Conservation (phyloP, 371 early-diverging fungal species). For the Mortierella sp. region DNA sequence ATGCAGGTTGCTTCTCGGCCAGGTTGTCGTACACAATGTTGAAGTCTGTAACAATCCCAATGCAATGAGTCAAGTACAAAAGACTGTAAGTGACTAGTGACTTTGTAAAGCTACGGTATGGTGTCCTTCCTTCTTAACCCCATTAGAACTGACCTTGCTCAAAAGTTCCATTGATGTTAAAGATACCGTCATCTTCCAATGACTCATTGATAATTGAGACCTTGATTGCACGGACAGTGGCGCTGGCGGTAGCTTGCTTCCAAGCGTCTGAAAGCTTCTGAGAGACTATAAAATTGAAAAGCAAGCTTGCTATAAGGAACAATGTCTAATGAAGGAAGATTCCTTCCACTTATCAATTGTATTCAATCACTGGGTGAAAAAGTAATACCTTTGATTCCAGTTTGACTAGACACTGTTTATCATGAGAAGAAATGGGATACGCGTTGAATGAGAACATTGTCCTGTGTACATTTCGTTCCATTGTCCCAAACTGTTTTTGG, state of each 20-base stretch:
- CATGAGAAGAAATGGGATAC: background rate
- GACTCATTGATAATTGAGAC: constrained; percentile 58
- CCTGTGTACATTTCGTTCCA: background rate
- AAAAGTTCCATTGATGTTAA: constrained; percentile 63
- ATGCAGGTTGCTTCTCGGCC: constrained; percentile 71
- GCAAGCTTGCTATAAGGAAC: background rate
- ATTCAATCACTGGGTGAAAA: background rate
- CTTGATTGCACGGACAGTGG: constrained; percentile 51
- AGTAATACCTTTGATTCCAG: constrained; percentile 53
- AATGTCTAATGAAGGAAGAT: background rate
- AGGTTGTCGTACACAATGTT: constrained; percentile 63
- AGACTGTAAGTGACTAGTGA: background rate
- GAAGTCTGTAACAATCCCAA: constrained; percentile 60
- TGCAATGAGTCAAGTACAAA: background rate
- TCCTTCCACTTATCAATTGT: background rate
- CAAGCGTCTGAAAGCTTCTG: constrained; percentile 38
- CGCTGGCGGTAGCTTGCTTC: constrained; percentile 33
- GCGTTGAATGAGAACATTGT: background rate
- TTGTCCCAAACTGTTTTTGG: background rate
- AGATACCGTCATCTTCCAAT: constrained; percentile 60
- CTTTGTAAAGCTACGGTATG: background rate
- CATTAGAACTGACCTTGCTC: constrained; percentile 64
- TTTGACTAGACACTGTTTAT: constrained; percentile 52
- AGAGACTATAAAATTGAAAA: constrained; percentile 25
- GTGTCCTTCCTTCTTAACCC: background rate